Base-by-base conservation (phyloP, 2,329 filamentous ascomycete species). In the Aspergillus sp. region DNA sequence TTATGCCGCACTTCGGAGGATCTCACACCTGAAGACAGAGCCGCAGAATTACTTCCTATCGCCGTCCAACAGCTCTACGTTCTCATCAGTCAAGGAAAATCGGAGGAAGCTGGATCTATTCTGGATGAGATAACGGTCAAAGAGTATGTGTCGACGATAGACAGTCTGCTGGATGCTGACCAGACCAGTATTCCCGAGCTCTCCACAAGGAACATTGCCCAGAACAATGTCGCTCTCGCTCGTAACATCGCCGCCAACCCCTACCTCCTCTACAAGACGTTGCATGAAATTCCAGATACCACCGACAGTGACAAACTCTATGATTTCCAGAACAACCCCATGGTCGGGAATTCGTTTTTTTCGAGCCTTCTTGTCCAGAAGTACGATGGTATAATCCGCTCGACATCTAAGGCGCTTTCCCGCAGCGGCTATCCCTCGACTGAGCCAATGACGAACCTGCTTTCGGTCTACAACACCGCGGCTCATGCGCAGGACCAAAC, bases 401-500 rank as follows among this genome's bases (percentile, higher is more conserved):
- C 73, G 2, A 76, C 72, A 8, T 55, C 60, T 13, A 69, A 67
- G 40, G 58, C 58, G 13, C 63, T 75, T 24, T 60, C 65, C 22
- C 58, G 64, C 33, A 61, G 67, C 14, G 52, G 67, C 7, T 61
- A 55, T 16, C 66, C 71, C 7, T 71, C 71, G 2, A 57, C 66
- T 3, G 67, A 69, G 15, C 52, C 71, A 15, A 61, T 62, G 35
- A 58, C 68, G 31, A 77, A 75, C 42, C 65, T 70, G 15, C 59
- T 78, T 3, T 75, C 76, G 2, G 74, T 77, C 5, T 66, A 80
- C 40, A 78, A 83, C 47, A 85, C 85, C 8, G 85, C 86, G 24
- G 86, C 86, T 8, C 73, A 80, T 45, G 74, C 80, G 5, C 47
- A 49, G 28, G 53, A 52, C 24, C 70, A 77, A 42, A 69, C 70